Evolutionary conservation across 306 rosid species (phyloP), one percentile per base, ranked within the genome.

Genomic region (Casuarina equisetifolia): DNA sequence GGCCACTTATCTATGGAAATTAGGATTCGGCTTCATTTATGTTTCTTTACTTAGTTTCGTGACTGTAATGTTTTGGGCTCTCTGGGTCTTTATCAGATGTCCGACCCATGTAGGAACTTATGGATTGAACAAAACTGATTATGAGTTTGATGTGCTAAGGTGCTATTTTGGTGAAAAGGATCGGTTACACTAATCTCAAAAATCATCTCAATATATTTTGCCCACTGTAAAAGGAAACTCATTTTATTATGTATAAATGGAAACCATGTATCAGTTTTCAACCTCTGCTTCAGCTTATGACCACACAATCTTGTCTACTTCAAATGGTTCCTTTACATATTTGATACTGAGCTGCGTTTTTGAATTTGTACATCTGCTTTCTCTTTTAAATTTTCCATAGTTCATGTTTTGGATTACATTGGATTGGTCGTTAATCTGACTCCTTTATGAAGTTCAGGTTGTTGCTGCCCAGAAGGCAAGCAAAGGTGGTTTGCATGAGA

Each of bases 401-500:
- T 1, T 61, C 44, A 35, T 10, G 42, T 32, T 61, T 12, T 61
- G n/a, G 40, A 61, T 13, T 5, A 16, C 36, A 43, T 13, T 17
- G 44, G 44, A 36, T 62, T 62, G 5, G 64, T 15, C 44, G 5
- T 36, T 35, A 35, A 36, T 12, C n/a, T 62, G 50, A 40, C 17
- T 66, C 20, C 36, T 63, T 13, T 49, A 20, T 70, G 64, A 67
- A 73, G 46, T 15, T 73, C 88, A 95, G 98, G 89, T 95, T 77
- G 91, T 95, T 74, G 88, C 93, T 2, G 91, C 98, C 8, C 95
- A 94, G 88, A 94, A 89, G 86, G 98, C 91, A 11, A 87, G 80
- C 79, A 92, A 79, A 87, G 96, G 97, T 35, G 97, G 97, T 74
- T 75, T 92, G 82, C 95, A 95, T 51, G 98, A 95, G 80, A 95